Evolutionary conservation across 176 grass and related monocot species (phyloP), one percentile per base, ranked within the genome.

Genomic region (Phoenix dactylifera): DNA sequence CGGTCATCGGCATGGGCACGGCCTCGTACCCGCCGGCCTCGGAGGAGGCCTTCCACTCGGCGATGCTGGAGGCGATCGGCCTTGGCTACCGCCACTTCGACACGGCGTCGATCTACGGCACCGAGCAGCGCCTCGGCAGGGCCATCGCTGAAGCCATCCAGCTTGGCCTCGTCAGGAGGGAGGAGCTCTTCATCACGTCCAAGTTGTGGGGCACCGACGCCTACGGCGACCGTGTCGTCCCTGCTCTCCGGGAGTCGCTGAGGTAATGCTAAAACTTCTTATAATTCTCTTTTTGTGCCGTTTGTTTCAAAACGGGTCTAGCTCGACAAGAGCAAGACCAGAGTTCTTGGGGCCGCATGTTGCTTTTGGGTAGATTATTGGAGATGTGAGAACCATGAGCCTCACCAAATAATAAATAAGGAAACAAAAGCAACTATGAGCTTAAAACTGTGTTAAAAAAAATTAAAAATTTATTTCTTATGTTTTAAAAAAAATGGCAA

Each of bases 181-280:
- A 49, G 0, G 71, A 80, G 26, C 14, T 79, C 58, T 60, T 87
- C 67, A 72, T 87, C 50, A 87, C 84, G 5, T 62, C 65, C 49
- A 87, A 87, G 66, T 59, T 83, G 53, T 87, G 84, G 84, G 83
- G 76, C 80, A 76, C 76, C n/a, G 76, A 92, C 53, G 64, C 65
- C 70, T 76, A 92, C 66, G 52, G 65, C 10, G 58, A 17, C 52
- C 73, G 68, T 3, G 82, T 95, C 18, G 18, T 95, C 50, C 58
- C 90, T 4, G 82, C 85, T 17, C 69, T 95, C 18, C 59, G 58
- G 17, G 52, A 74, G 20, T 79, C 85, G 23, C 72, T 95, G 20
- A 60, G 58, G 87, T 86, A 69, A 83, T 44, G 0, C 6, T 44
- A 9, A 12, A 44, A 5, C 4, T 1, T 1, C 5, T 32, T 32